Conservation (phyloP, 2,329 filamentous ascomycete genomes). For the Calonectria montana region DNA sequence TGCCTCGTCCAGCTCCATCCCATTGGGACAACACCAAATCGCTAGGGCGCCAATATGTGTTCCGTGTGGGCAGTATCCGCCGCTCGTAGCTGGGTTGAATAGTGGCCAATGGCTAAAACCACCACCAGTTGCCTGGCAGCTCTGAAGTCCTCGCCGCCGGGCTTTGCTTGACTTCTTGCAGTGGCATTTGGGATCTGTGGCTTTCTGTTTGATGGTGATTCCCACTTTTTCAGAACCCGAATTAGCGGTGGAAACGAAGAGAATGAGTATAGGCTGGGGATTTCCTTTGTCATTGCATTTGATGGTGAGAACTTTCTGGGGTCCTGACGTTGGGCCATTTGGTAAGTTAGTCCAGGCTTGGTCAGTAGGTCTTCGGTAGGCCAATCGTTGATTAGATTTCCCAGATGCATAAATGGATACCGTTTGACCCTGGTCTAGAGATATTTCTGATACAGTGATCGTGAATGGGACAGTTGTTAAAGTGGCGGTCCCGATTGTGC, state of each 20-base stretch:
- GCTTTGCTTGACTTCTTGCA: neutral
- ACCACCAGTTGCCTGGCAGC: slow-evolving; percentile 6
- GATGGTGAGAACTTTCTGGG: neutral
- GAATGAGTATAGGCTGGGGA: neutral
- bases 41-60: slow-evolving; percentile 14
- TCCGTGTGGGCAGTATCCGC: slow-evolving; percentile 10
- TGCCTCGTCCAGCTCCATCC: slow-evolving; percentile 14
- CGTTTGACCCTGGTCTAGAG: slow-evolving; percentile 1
- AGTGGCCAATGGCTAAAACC: slow-evolving; percentile 28
- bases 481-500: slow-evolving; percentile 18
- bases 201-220: slow-evolving; percentile 5
- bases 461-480: slow-evolving; percentile 20
- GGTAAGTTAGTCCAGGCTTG: slow-evolving; percentile 21
- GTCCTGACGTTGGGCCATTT: neutral
- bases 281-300: slow-evolving; percentile 17
- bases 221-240: slow-evolving; percentile 1
- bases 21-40: slow-evolving; percentile 29
- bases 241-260: slow-evolving; percentile 23
- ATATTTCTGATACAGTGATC: slow-evolving; percentile 23
- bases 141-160: neutral
- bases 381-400: slow-evolving; percentile 13
- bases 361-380: slow-evolving; percentile 17
- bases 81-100: neutral
- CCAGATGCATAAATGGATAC: slow-evolving; percentile 12
- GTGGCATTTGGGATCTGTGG: neutral